These are phyloP conservation scores for Blumeria hordei DNA, from an alignment of 2,329 filamentous ascomycete species.

Conservation along the genomic window DNA sequence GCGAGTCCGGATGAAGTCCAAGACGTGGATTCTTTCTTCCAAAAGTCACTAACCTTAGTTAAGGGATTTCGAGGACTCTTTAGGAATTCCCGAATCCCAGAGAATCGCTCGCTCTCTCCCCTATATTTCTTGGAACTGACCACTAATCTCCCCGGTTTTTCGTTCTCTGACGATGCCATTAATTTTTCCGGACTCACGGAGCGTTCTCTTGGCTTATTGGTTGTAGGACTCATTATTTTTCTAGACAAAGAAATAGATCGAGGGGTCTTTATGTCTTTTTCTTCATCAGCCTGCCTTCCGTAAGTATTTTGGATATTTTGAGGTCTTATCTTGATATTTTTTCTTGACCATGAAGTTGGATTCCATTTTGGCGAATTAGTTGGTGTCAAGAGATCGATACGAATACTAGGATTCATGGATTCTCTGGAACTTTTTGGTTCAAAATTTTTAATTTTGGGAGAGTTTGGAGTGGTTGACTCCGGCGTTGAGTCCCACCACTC, in stretches of 20 bases:
- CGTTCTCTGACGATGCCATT: conserved; percentile 13
- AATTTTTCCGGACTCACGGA: conserved; percentile 16
- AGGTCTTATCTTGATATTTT: not conserved
- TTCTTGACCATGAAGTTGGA: not conserved
- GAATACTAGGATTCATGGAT: conserved; percentile 29
- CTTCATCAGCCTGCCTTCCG: not conserved
- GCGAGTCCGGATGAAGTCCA: conserved; percentile 19
- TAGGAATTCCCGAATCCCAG: conserved; percentile 48
- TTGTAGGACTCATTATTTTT: not conserved
- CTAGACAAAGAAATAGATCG: not conserved
- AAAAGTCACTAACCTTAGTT: conserved; percentile 32
- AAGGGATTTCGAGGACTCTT: conserved; percentile 46
- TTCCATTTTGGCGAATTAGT: not conserved
- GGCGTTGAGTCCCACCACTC: conserved; percentile 22
- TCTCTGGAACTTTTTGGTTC: conserved; percentile 5
- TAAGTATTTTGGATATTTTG: not conserved
- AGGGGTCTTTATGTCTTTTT: not conserved
- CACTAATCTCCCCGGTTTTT: conserved; percentile 13
- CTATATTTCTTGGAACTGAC: conserved; percentile 23
- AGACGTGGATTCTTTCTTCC: conserved; percentile 27
- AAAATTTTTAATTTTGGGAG: conserved; percentile 8
- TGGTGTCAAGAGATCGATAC: not conserved
- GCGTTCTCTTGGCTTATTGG: not conserved
- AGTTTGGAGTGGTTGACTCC: conserved; percentile 19
- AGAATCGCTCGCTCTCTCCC: conserved; percentile 19